Conservation (phyloP, 805 yeast species). For the Kluyveromyces starmeri region DNA sequence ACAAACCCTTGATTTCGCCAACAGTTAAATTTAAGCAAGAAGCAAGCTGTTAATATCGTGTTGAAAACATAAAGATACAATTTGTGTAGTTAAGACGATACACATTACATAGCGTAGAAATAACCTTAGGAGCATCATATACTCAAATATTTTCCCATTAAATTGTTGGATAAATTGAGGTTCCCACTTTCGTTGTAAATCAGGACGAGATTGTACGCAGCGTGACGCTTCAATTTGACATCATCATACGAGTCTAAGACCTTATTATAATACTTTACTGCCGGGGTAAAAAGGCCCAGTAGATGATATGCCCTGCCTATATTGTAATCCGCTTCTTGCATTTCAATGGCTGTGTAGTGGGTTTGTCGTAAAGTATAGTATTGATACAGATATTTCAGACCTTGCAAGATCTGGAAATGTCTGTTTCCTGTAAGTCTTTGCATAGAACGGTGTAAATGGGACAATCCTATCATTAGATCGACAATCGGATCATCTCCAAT, state of each 20-base stretch:
- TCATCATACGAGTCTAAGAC: slow-evolving; percentile 50
- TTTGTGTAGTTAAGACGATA: too few species aligned
- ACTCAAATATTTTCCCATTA: slow-evolving; percentile 59
- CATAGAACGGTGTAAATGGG: slow-evolving; percentile 83
- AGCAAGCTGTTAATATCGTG: too few species aligned
- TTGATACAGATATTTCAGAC: slow-evolving; percentile 66
- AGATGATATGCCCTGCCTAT: slow-evolving; percentile 79
- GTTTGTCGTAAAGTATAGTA: slow-evolving; percentile 48
- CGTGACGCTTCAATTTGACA: slow-evolving; percentile 59
- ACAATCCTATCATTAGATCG: slow-evolving; percentile 62
- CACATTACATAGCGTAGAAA: too few species aligned
- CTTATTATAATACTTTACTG: slow-evolving; percentile 61
- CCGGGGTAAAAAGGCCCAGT: slow-evolving; percentile 66
- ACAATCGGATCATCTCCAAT: slow-evolving; percentile 73
- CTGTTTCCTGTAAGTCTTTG: slow-evolving; percentile 82
- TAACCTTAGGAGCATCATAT: too few species aligned
- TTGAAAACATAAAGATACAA: too few species aligned
- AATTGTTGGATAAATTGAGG: slow-evolving; percentile 46
- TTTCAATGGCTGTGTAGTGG: slow-evolving; percentile 33
- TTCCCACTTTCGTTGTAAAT: slow-evolving; percentile 76
- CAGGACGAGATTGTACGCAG: slow-evolving; percentile 76
- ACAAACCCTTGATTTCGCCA: too few species aligned
- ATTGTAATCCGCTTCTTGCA: slow-evolving; percentile 75
- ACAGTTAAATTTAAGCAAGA: too few species aligned
- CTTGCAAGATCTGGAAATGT: slow-evolving; percentile 82